Base-by-base conservation (phyloP, 306 rosid species). In the Erythrophleum fordii region DNA sequence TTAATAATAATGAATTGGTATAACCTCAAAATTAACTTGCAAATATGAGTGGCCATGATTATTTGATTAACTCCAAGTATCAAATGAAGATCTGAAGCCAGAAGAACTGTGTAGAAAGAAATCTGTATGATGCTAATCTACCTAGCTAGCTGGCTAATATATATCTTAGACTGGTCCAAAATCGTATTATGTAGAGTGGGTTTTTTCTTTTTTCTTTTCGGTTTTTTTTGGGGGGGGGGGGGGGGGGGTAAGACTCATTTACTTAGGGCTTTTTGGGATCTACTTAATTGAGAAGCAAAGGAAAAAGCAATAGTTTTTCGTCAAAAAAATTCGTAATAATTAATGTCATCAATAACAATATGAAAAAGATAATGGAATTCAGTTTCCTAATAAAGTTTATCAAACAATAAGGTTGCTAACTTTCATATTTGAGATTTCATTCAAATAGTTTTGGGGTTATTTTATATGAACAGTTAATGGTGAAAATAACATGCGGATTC, bases 91-190 rank as follows among this genome's bases (percentile, higher is more conserved):
- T 59, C 17, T 26, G 26, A 26, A 25, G 26, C 79, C 56, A 23
- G 2, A 42, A 58, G 4, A 42, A 7, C 44, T 4, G 69, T 41
- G 1, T 10, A 28, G 11, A 11, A 41, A 2, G 5, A 42, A 3
- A 69, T 14, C 13, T 46, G 64, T 6, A 56, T 13, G 14, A 44
- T 17, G 75, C 26, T 6, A 1, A 74, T 58, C 20, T 25, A 55
- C 26, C 29, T 65, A n/a, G 25, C 23, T 64, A 64, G 44, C 44
- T 59, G 6, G 18, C 70, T 75, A 26, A 58, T 14, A 56, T 0
- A 58, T 14, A 56, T 0, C 56, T 42, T 75, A 58, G 69, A 59
- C 28, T 58, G 79, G 56, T 58, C 23, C 69, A 37, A 28, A 20
- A 8, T 42, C 13, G 5, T 39, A 14, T 20, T 26, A 0, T 7